These are phyloP conservation scores for Trichosporon ovoides DNA, from an alignment of 1,284 basidiomycete genomes.

Conservation along the genomic window DNA sequence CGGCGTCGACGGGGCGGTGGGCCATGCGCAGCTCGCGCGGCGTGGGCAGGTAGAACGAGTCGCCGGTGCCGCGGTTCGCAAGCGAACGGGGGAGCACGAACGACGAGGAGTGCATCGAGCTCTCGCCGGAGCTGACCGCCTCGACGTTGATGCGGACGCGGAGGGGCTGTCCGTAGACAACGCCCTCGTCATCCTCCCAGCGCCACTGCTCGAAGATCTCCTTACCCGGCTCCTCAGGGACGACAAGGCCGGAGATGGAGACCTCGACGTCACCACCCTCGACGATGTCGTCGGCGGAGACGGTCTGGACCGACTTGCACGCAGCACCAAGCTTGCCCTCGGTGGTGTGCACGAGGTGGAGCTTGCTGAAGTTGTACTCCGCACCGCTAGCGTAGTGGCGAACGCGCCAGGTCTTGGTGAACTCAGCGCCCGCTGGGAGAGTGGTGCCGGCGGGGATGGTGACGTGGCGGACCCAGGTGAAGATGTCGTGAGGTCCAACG, in stretches of 20 bases:
- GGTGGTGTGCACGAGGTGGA: slow-evolving; percentile 32
- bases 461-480: slow-evolving; percentile 40
- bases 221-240: slow-evolving; percentile 34
- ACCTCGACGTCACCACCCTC: slow-evolving; percentile 36
- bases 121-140: slow-evolving; percentile 18
- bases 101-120: slow-evolving; percentile 26
- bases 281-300: slow-evolving; percentile 25
- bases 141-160: slow-evolving; percentile 34
- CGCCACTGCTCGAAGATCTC: slow-evolving; percentile 41
- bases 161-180: slow-evolving; percentile 40
- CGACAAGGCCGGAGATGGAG: slow-evolving; percentile 32
- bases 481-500: slow-evolving; percentile 36
- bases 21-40: slow-evolving; percentile 8
- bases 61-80: slow-evolving; percentile 2
- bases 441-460: slow-evolving; percentile 37
- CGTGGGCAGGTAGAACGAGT: slow-evolving; percentile 16
- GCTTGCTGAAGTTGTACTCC: slow-evolving; percentile 33
- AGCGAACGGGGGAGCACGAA: slow-evolving; percentile 29
- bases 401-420: slow-evolving; percentile 44
- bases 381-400: slow-evolving; percentile 39
- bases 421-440: slow-evolving; percentile 40
- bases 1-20: slow-evolving; percentile 9
- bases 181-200: slow-evolving; percentile 40
- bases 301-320: slow-evolving; percentile 20
- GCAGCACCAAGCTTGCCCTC: slow-evolving; percentile 20